These are phyloP conservation scores for Globisporangium cystogenes DNA, from an alignment of 352 stramenopile genomes.

Conservation along the genomic window DNA sequence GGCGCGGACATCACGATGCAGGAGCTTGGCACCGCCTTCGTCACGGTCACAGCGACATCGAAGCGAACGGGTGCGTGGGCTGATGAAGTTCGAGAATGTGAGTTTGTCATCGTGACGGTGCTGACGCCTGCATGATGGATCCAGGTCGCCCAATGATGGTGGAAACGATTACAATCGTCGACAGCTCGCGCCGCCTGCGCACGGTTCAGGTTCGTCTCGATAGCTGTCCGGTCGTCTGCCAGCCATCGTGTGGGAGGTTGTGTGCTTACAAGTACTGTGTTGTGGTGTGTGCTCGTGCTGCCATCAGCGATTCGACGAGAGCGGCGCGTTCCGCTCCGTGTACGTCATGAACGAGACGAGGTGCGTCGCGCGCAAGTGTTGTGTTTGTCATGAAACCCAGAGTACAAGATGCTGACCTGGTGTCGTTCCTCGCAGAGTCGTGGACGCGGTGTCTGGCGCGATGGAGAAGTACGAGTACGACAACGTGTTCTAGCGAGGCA, in stretches of 20 bases:
- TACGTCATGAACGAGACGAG: conserved; percentile 86
- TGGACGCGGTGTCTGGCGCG: conserved; percentile 81
- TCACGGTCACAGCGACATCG: conserved; percentile 81
- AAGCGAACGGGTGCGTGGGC: conserved; percentile 63
- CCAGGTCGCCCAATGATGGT: conserved; percentile 72
- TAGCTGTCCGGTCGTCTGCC: not conserved
- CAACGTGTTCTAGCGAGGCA: conserved; percentile 80
- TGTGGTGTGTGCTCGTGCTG: not conserved
- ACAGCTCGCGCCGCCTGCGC: conserved; percentile 73
- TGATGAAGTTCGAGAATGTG: too few relatives aligned
- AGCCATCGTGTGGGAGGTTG: not conserved
- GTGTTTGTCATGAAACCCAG: not conserved
- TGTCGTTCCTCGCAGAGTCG: conserved; percentile 30
- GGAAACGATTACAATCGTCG: conserved; percentile 79
- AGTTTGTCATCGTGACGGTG: too few relatives aligned
- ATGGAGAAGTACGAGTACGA: conserved; percentile 88
- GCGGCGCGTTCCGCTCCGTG: conserved; percentile 78
- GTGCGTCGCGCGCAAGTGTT: conserved; percentile 16
- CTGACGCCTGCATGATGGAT: not conserved
- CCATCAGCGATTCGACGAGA: conserved; percentile 74
- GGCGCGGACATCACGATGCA: conserved; percentile 86
- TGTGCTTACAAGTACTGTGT: not conserved
- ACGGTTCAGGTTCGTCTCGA: conserved; percentile 54
- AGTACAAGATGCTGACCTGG: not conserved
- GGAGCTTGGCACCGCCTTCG: conserved; percentile 73